A percentile compares a stretch with the other conserved stretches of the same genome.
Conservation (phyloP, 2,329 filamentous ascomycete genomes). For the Pseudopithomyces maydicus region DNA sequence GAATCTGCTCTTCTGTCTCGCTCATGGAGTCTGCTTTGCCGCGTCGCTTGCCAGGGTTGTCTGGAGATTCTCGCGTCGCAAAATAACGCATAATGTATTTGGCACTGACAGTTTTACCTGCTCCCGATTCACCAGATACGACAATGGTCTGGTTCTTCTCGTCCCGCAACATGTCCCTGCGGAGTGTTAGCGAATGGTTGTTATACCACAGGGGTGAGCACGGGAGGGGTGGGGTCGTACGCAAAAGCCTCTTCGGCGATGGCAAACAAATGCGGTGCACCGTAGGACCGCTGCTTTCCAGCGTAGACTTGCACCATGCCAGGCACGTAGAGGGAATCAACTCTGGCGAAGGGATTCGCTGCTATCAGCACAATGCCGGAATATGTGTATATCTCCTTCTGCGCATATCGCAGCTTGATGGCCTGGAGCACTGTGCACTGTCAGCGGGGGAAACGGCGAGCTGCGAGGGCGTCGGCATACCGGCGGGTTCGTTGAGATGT, state of each 20-base stretch:
- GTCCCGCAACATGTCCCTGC: slow-evolving; percentile 94
- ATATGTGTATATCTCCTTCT: slow-evolving; percentile 99
- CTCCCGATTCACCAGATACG: slow-evolving; percentile 98
- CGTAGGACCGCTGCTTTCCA: slow-evolving; percentile 92
- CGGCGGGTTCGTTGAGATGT: slow-evolving; percentile 96
- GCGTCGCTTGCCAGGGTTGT: slow-evolving; percentile 81
- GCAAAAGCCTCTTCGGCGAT: slow-evolving; percentile 99
- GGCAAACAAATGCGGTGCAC: slow-evolving; percentile 96
- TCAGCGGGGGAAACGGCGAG: slow-evolving; percentile 31
- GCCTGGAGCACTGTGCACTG: slow-evolving; percentile 80
- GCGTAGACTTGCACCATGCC: slow-evolving; percentile 99
- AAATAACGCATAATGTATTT: slow-evolving; percentile 99
- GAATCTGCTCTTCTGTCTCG: slow-evolving; percentile 96
- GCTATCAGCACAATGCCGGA: slow-evolving; percentile 98
- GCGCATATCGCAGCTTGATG: slow-evolving; percentile 93
- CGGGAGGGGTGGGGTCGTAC: slow-evolving; percentile 55
- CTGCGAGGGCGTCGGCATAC: slow-evolving; percentile 56
- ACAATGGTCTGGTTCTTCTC: slow-evolving; percentile 97
- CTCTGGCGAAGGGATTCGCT: slow-evolving; percentile 95
- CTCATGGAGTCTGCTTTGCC: slow-evolving; percentile 82
- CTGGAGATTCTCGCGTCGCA: slow-evolving; percentile 92
- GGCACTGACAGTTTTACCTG: slow-evolving; percentile 97
- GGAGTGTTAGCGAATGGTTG: slow-evolving; percentile 18
- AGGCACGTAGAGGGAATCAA: slow-evolving; percentile 97
- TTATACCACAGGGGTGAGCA: neutral